Conservation (phyloP, 2,329 filamentous ascomycete species). For the Ophiostoma angusticollis region DNA sequence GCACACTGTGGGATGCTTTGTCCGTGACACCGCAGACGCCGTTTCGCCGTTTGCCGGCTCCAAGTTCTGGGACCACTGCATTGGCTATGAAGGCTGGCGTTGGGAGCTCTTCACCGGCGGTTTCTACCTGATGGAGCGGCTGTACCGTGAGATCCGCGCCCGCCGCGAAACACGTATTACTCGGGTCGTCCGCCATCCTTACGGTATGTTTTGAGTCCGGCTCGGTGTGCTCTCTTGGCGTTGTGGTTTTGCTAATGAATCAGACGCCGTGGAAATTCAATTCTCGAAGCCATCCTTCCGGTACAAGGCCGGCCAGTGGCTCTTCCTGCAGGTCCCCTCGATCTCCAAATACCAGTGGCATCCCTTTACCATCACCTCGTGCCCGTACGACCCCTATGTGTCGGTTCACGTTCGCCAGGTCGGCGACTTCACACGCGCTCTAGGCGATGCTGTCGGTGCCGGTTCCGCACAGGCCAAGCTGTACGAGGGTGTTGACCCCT, state of each 20-base stretch:
- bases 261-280: slow-evolving; percentile 91
- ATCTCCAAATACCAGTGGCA: slow-evolving; percentile 92
- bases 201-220: slow-evolving; percentile 48
- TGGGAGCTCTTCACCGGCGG: slow-evolving; percentile 86
- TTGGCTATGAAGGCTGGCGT: slow-evolving; percentile 92
- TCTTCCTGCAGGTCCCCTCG: slow-evolving; percentile 86
- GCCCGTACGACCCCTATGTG: slow-evolving; percentile 88
- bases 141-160: slow-evolving; percentile 82
- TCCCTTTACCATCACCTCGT: slow-evolving; percentile 97
- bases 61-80: slow-evolving; percentile 79
- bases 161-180: slow-evolving; percentile 78
- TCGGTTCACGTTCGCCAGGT: slow-evolving; percentile 93
- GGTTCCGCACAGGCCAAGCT: slow-evolving; percentile 77
- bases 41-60: slow-evolving; percentile 76
- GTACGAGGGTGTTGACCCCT: slow-evolving; percentile 79
- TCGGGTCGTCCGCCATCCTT: slow-evolving; percentile 89
- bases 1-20: slow-evolving; percentile 91
- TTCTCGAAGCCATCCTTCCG: slow-evolving; percentile 93
- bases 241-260: not conserved
- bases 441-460: slow-evolving; percentile 92
- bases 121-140: slow-evolving; percentile 73
- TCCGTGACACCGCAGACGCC: slow-evolving; percentile 61
- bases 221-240: too few relatives aligned
- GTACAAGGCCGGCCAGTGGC: slow-evolving; percentile 97
- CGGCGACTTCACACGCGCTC: slow-evolving; percentile 84